Evolutionary conservation across 176 grass and related monocot genomes (phyloP), one percentile per base, ranked within the genome.

Genomic region (Aegilops tauschii): DNA sequence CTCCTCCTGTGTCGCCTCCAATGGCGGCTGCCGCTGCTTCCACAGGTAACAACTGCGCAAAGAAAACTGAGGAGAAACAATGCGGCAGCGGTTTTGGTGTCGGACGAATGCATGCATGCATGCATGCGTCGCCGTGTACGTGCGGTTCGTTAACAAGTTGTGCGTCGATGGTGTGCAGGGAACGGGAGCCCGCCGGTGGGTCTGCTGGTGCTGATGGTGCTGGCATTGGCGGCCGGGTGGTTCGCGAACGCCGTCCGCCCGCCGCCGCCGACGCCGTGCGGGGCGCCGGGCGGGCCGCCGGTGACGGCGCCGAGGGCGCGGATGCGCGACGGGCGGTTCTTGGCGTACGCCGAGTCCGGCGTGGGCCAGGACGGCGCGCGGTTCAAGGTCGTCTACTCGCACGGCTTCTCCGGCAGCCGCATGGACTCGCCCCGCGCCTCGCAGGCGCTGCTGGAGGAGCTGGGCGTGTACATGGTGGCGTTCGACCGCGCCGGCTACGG

Each of bases 331-430:
- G 94, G 92, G 45, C 89, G 97, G 65, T 90, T 79, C 67, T 50
- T 99, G 83, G 97, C 97, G 67, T 99, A 96, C 86, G 70, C 75
- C 2, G 92, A 96, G 83, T 93, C 97, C 30, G 97, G 97, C 16
- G 92, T 90, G 17, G 83, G 86, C 65, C 78, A 71, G 69, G 82
- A 89, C 70, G 39, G 17, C 29, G 92, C 97, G 18, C 70, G 83
- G 61, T 83, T 94, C 77, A 99, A 97, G 90, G 93, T 99, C 61
- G 90, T 99, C 13, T 94, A 91, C 78, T 96, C 91, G 25, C 97
- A 96, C 56, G 97, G 97, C 44, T 97, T 99, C 89, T 80, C 82
- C 84, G 90, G 97, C 70, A 47, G 92, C 82, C 86, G 92, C 85
- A 75, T 90, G 80, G 92, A 99, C 85, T 69, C 77, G 12, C 86